Base-by-base conservation (phyloP, 768 basidiomycete genomes). In the Leccinum pellstonianum region DNA sequence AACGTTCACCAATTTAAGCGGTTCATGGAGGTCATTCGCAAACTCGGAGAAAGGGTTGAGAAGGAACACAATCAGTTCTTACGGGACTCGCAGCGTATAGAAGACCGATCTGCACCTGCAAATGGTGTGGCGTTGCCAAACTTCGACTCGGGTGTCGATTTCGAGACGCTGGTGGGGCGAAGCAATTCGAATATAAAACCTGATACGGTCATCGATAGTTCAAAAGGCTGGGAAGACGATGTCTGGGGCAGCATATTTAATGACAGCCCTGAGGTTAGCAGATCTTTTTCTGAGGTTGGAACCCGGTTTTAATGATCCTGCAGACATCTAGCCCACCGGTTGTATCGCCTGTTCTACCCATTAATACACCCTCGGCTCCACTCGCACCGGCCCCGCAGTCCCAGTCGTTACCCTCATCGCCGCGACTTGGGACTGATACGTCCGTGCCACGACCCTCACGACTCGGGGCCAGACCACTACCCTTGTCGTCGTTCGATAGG, bases 11-110 rank as follows among this genome's bases (percentile, higher is more conserved):
- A 99, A 75, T 99, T 98, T 71, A 85, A 88, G 64, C 85, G 90
- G 6, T 98, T 98, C 75, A 98, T 98, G 93, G 73, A 75, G 9
- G 89, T 90, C 43, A 91, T 93, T 33, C 83, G 80, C 58, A 88
- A 85, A 72, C 79, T 88, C 4, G 86, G 91, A 17, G 86, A 91
- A 27, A 86, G 96, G 8, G 95, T 99, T 10, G 93, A 98, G 75
- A 83, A 83, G 65, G 97, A 98, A 71, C 97, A 98, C 64, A 80
- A 88, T 59, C 91, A 94, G 67, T 96, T 95, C 72, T 79, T 99
- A 9, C 87, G 93, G 41, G 97, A 98, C 70, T 90, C 94, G 2
- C 93, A 95, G 64, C 83, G 95, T 31, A 79, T 95, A 21, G 95
- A 97, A 68, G 91, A 94, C 69, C 86, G 81, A 27, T 89, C 86